Evolutionary conservation across 1,139 yeast species (phyloP).

Genomic region (Hyphopichia pseudoburtonii): DNA sequence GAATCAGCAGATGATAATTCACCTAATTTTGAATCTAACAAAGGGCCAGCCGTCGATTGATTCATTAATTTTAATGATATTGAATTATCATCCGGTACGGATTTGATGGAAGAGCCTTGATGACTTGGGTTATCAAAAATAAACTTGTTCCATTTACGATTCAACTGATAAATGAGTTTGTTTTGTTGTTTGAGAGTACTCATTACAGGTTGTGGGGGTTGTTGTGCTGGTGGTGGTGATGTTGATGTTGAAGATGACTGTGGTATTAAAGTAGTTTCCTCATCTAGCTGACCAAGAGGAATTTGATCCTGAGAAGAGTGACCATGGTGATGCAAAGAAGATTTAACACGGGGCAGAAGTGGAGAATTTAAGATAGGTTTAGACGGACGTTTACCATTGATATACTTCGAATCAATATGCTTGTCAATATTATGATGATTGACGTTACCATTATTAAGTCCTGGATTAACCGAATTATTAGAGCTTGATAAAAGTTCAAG

Average conservation of each 20-base stretch:
- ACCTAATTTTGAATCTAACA: not conserved
- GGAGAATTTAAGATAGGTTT: constrained; percentile 8
- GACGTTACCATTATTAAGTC: no score
- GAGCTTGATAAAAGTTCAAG: constrained; percentile 26
- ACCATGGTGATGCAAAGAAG: not conserved
- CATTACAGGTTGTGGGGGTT: constrained; percentile 10
- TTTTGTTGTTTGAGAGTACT: constrained; percentile 28
- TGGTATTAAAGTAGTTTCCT: no score
- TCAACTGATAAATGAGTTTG: constrained; percentile 34
- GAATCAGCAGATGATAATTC: not conserved
- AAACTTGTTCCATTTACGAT: constrained; percentile 38
- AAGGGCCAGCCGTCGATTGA: constrained; percentile 1
- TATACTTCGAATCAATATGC: constrained; percentile 12
- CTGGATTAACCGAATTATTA: not conserved
- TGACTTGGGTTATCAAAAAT: not conserved
- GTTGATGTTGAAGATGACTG: not conserved
- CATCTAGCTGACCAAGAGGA: no score
- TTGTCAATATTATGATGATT: constrained; percentile 4
- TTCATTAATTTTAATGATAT: not conserved
- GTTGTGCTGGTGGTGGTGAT: not conserved
- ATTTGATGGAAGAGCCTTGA: not conserved
- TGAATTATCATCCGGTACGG: no score
- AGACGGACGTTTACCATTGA: constrained; percentile 7
- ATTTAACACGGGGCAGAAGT: constrained; percentile 4
- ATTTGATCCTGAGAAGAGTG: no score